Base-by-base conservation (phyloP, 495 filamentous ascomycete species). In the Hamigera avellanea region DNA sequence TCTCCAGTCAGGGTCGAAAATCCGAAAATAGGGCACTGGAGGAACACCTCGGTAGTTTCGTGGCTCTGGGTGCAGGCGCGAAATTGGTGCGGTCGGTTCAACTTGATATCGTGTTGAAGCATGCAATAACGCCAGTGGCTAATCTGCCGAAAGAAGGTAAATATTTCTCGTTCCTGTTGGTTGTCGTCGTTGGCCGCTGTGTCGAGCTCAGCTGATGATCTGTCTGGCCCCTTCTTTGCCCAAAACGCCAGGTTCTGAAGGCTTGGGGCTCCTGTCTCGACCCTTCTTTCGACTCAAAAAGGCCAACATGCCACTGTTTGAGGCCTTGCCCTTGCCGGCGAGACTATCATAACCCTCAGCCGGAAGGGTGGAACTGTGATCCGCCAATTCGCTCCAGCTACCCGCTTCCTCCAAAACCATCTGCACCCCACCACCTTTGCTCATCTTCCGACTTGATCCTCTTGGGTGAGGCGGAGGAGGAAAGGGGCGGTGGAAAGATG, bases 191-290 rank as follows among this genome's bases (percentile, higher is more conserved):
- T 9, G n/a, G n/a, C 21, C 21, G 9, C 21, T 5, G 21, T 23
- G 21, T 23, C 4, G 9, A 9, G 21, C 21, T 23, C 21, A 23
- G 46, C 59, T 61, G 44, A 69, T 64, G 35, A 69, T 69, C 37
- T 67, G 65, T 35, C 91, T 71, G 14, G 91, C 87, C 6, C 91
- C 91, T 52, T 98, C 91, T 51, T 95, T 95, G 36, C 91, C 93
- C 42, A 98, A 53, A 32, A 98, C 88, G 33, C 91, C 91, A 13
- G 84, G 69, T 53, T 98, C 91, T 54, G 85, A 86, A 29, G 88
- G 88, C 59, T 94, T 95, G 7, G 91, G 91, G 52, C 88, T 95
- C 50, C 82, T 75, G 33, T 86, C 86, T 27, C 91, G 70, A 4
- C 87, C 87, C 67, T 83, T 94, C 66, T 91, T 93, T 39, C 88